These are phyloP conservation scores for Penicillium nucicola DNA, from an alignment of 495 filamentous ascomycete genomes.

Conservation along the genomic window DNA sequence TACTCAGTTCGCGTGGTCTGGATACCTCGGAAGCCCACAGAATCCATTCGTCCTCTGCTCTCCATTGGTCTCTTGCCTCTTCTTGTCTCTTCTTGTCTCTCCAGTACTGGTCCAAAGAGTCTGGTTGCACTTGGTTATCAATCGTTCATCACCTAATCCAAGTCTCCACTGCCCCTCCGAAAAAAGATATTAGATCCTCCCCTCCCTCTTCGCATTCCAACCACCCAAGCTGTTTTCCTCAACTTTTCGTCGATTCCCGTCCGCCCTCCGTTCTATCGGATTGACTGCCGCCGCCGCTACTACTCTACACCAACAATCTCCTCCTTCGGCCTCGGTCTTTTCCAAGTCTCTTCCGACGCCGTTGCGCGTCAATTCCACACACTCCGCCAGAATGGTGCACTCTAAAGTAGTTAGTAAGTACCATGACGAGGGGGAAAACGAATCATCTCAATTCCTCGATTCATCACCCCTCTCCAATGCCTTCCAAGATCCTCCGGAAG, in stretches of 20 bases:
- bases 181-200: conserved; percentile 20
- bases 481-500: neutral
- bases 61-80: too few species aligned
- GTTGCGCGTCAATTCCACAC: conserved; percentile 37
- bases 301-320: conserved; percentile 55
- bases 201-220: conserved; percentile 7
- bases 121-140: conserved; percentile 16
- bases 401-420: conserved; percentile 74
- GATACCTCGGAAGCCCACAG: conserved; percentile 9
- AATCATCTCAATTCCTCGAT: neutral
- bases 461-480: neutral
- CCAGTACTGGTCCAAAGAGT: too few species aligned
- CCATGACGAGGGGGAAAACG: neutral
- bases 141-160: conserved; percentile 11
- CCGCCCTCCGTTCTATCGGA: conserved; percentile 59
- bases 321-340: conserved; percentile 37
- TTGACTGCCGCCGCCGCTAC: conserved; percentile 63
- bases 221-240: conserved; percentile 84
- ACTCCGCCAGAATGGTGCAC: conserved; percentile 62
- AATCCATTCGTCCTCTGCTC: conserved; percentile 6
- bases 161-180: conserved; percentile 20
- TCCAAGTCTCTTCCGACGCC: conserved; percentile 38
- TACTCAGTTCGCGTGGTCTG: neutral
- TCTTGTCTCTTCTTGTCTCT: too few species aligned
- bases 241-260: conserved; percentile 61